A percentile compares a stretch with the other conserved stretches of the same genome.
Conservation (phyloP, 148 eudicot genomes). For the Oxyria digyna region DNA sequence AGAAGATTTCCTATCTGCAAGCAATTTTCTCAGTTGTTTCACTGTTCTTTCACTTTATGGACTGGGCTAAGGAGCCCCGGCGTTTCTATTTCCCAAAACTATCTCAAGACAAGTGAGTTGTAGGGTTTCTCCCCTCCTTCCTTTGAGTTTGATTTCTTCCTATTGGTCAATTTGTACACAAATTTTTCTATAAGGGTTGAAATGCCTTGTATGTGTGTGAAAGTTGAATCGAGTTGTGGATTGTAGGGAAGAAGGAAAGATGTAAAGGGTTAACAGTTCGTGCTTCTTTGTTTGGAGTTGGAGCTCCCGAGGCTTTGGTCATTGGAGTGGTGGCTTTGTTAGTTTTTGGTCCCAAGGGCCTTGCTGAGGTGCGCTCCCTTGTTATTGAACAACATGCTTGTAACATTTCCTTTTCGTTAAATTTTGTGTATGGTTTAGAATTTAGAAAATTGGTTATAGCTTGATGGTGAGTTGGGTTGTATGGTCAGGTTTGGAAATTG, state of each 20-base stretch:
- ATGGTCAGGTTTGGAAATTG: not conserved
- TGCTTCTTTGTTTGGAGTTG: conserved; percentile 95
- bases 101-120: conserved; percentile 26
- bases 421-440: not conserved
- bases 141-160: not conserved
- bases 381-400: not conserved
- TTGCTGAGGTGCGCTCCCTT: conserved; percentile 66
- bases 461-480: not conserved
- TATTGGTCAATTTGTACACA: not conserved
- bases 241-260: conserved; percentile 43
- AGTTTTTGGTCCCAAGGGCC: conserved; percentile 96
- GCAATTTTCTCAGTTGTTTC: conserved; percentile 38
- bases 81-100: conserved; percentile 23
- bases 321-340: conserved; percentile 95
- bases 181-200: no score
- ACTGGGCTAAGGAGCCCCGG: conserved; percentile 42
- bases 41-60: conserved; percentile 30
- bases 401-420: not conserved
- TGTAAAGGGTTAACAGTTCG: conserved; percentile 49
- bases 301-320: conserved; percentile 95
- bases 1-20: conserved; percentile 16
- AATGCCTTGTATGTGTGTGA: not conserved
- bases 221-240: conserved; percentile 12
- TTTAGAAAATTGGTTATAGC: not conserved
- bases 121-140: not conserved